phyloP scores from a whole-genome alignment of 2,329 filamentous ascomycete species.

The Colletotrichum agaves region DNA sequence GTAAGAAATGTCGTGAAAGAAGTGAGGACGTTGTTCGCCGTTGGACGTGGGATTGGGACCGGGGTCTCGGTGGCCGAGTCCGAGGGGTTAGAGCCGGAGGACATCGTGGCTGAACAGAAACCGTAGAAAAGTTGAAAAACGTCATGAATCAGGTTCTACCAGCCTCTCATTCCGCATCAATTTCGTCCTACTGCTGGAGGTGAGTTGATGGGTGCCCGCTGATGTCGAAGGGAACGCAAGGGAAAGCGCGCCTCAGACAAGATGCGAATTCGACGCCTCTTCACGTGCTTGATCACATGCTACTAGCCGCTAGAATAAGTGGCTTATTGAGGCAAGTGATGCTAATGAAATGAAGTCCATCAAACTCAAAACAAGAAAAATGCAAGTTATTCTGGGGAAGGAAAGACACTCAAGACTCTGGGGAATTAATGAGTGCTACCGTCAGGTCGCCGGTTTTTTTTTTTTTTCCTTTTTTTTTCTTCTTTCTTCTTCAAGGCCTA shows the following conservation, averaged over 20 bases:
- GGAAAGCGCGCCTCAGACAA: conserved; percentile 4
- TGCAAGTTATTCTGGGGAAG: too few species aligned
- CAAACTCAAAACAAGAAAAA: too few species aligned
- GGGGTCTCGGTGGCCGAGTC: conserved; percentile 24
- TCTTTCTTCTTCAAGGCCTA: too few species aligned
- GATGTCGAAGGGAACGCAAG: neutral
- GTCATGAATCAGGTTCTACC: neutral
- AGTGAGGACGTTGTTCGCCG: conserved; percentile 69
- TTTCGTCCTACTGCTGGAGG: too few species aligned
- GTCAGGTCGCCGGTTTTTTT: too few species aligned
- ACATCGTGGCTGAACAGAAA: conserved; percentile 9
- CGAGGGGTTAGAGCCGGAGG: conserved; percentile 15
- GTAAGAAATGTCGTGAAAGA: conserved; percentile 84
- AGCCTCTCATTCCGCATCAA: too few species aligned
- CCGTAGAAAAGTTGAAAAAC: neutral
- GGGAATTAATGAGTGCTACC: too few species aligned
- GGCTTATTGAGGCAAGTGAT: too few species aligned
- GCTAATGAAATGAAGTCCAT: too few species aligned
- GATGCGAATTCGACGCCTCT: neutral
- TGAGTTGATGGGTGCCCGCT: neutral
- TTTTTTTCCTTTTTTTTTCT: too few species aligned
- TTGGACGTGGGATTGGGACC: conserved; percentile 46
- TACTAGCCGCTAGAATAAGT: too few species aligned
- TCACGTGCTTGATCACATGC: neutral
- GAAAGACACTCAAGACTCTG: too few species aligned